Percentiles rank a stretch among this genome's conserved stretches.
Conservation (phyloP, 1,284 basidiomycete species). For the Cutaneotrichosporon sp. region DNA sequence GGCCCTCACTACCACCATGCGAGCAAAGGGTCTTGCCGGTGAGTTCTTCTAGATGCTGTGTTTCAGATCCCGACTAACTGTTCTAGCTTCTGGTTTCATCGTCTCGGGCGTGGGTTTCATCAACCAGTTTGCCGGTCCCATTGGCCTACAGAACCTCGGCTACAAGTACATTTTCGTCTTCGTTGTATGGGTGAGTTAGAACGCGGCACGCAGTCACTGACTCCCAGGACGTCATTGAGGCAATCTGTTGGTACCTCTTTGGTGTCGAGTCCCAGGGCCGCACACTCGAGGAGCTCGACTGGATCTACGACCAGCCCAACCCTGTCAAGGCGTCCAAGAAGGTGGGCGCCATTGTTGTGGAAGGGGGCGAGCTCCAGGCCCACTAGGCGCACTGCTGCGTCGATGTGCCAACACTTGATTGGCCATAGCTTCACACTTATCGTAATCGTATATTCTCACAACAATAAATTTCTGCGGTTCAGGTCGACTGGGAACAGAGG, state of each 20-base stretch:
- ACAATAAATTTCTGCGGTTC: too few relatives aligned
- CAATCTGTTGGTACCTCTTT: conserved; percentile 42
- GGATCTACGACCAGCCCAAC: conserved; percentile 44
- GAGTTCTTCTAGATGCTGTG: neutral
- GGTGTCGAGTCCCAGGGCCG: conserved; percentile 43
- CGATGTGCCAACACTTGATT: too few relatives aligned
- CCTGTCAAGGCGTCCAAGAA: conserved; percentile 42
- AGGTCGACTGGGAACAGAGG: too few relatives aligned
- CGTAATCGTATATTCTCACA: too few relatives aligned
- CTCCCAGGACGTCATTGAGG: conserved; percentile 40
- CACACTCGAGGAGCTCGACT: conserved; percentile 43
- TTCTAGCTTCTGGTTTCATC: conserved; percentile 46
- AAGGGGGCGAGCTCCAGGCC: conserved; percentile 2
- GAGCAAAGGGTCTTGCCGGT: conserved; percentile 61
- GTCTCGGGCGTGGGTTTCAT: conserved; percentile 55
- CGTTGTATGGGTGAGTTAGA: conserved; percentile 40
- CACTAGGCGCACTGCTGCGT: too few relatives aligned
- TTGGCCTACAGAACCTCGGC: conserved; percentile 52
- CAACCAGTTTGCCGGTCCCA: conserved; percentile 47
- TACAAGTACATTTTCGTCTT: conserved; percentile 34
- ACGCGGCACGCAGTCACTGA: too few relatives aligned
- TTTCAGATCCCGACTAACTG: neutral
- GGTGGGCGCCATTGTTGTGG: conserved; percentile 3
- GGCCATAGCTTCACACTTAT: too few relatives aligned
- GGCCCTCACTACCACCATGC: conserved; percentile 86